Base-by-base conservation (phyloP, 2,329 filamentous ascomycete genomes). In the Arthrinium phaeospermum region DNA sequence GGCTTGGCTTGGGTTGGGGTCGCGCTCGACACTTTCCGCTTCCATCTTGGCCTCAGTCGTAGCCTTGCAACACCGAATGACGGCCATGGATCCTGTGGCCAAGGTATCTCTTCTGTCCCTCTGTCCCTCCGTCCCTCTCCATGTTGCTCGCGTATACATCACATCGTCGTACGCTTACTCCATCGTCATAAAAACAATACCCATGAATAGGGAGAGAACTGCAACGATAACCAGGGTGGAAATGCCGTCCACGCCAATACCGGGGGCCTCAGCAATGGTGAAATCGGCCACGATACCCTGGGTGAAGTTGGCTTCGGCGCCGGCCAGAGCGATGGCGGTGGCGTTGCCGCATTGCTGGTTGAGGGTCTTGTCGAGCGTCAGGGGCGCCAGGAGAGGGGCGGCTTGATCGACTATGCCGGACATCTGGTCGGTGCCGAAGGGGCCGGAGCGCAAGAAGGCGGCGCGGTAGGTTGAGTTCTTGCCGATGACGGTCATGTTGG, bases 401-500 rank as follows among this genome's bases (percentile, higher is more conserved):
- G 84, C 82, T 24, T 77, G 78, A 72, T 86, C 82, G 76, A 87
- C 80, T 79, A 87, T 84, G 45, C 76, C 77, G 7, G 79, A 79
- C 57, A 81, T 80, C 22, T 77, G 74, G 68, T 81, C 77, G 69
- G 83, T 85, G 72, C 85, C 86, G 67, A 83, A 75, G 41, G 80
- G 81, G 19, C 84, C 82, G 46, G 82, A 83, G 71, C 82, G 81
- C 68, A 86, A 77, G 77, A 85, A 85, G 14, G 84, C 83, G n/a
- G 81, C 81, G 70, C 86, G 85, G 72, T 84, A 84, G 70, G 83
- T 84, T 72, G 81, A 76, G 79, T 87, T 87, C 71, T 79, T 74
- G 72, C 83, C 83, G 73, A 87, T 82, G 73, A 81, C 83, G 30
- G 85, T 85, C 73, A 86, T 81, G 77, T 87, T 87, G 73, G 85